Percentiles rank a stretch among this genome's conserved stretches.
Conservation (phyloP, 306 rosid species). For the Quercus alba region DNA sequence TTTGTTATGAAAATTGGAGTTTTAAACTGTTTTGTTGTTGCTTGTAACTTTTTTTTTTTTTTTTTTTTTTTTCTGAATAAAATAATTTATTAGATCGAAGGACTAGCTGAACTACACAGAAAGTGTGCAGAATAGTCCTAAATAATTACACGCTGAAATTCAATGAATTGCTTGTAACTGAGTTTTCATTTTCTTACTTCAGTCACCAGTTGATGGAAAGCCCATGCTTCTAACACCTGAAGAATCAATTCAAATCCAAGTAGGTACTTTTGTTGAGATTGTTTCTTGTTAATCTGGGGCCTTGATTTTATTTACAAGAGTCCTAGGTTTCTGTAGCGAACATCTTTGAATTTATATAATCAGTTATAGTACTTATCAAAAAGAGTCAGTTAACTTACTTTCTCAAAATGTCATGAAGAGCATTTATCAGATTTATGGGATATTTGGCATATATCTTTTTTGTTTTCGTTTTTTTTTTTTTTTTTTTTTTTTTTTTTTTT, state of each 20-base stretch:
- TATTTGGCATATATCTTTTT: not conserved
- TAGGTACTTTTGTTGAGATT: slow-evolving; percentile 26
- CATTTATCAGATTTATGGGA: not conserved
- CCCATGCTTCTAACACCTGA: slow-evolving; percentile 97
- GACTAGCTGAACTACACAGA: too few relatives aligned
- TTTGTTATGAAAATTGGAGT: slow-evolving; percentile 3
- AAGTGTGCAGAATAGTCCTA: too few relatives aligned
- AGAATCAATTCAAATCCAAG: slow-evolving; percentile 96
- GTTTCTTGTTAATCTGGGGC: not conserved
- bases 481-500: not conserved
- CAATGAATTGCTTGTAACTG: slow-evolving; percentile 19
- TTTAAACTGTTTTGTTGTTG: slow-evolving; percentile 14
- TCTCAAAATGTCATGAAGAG: not conserved
- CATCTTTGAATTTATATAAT: not conserved
- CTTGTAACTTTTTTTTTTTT: slow-evolving; percentile 14
- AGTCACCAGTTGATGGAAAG: slow-evolving; percentile 98
- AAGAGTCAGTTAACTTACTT: not conserved
- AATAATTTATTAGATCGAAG: too few relatives aligned
- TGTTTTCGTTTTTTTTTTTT: too few relatives aligned
- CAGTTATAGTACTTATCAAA: not conserved
- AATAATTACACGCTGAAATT: too few relatives aligned
- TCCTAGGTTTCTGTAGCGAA: not conserved
- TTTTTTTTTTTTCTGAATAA: too few relatives aligned
- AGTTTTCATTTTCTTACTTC: slow-evolving; percentile 24
- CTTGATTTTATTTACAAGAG: not conserved